Evolutionary conservation across 768 basidiomycete genomes (phyloP), one percentile per base, ranked within the genome.

Genomic region (Jaapia argillacea): DNA sequence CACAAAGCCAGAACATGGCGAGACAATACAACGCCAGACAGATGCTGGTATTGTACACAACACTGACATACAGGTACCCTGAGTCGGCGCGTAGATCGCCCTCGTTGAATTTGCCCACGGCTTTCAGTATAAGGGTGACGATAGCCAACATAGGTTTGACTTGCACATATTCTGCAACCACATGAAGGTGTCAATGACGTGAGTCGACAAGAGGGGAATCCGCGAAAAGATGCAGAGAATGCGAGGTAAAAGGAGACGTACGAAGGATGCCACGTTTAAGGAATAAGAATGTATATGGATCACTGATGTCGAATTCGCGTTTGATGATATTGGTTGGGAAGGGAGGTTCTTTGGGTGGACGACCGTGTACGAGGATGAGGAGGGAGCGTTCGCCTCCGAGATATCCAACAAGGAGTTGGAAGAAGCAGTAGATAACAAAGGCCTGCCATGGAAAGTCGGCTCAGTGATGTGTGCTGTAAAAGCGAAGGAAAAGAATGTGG

Each of bases 1-100:
- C 86, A 46, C 86, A 89, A 44, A 93, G 74, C 96, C 96, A 99
- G 63, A 98, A 97, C 65, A 96, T 82, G 0, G 91, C 96, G 31
- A 98, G 74, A 54, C 93, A 97, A 67, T 91, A 93, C 20, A 93
- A 62, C 24, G 74, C 75, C 36, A 86, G 66, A 61, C 79, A 84
- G 38, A 91, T 91, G 54, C 83, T 86, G 42, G 71, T 58, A 67
- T 90, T 88, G 67, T 85, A 93, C 42, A 93, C 65, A 51, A 94
- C 71, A 54, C 80, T 87, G 61, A 94, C 72, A 57, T 93, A 97
- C 45, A 94, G 75, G 57, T 94, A 98, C 14, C 93, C 93, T 0
- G 91, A 89, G 48, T 79, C 75, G 23, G 79, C 75, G 23, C 81
- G 77, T 52, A 98, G 81, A 55, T 82, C 73, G 41, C 94, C 94